Base-by-base conservation (phyloP, 129 eudicot genomes). In the Arctium minus region DNA sequence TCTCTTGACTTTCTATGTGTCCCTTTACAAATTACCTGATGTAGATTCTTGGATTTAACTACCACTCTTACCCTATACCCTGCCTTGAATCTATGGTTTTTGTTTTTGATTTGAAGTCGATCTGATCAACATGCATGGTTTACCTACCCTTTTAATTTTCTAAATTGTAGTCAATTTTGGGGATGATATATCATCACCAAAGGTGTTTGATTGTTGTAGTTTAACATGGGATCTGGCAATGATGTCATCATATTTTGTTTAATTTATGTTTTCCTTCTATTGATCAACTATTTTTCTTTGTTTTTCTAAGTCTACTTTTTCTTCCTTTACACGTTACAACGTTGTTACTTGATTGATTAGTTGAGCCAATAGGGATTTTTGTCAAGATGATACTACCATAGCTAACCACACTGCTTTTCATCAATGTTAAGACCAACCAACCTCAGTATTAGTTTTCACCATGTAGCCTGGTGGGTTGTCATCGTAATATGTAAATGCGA, bases 341-440 rank as follows among this genome's bases (percentile, higher is more conserved):
- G 76, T 48, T 70, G 70, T 35, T 72, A 33, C 22, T 72, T 72
- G 78, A 22, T 80, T 40, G 68, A 44, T 80, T 70, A 70, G 82
- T 83, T 83, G 86, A 70, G 78, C 78, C 13, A 39, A 69, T 10
- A 50, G 22, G 72, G 81, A 74, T 62, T 73, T 22, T 73, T 40
- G 81, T 35, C 39, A 2, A 71, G 18, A 36, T 53, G 29, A 73
- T 70, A 46, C 44, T 80, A 32, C 50, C 60, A 36, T 77, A 64
- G 81, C 85, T 82, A 75, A 65, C 64, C 44, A 56, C 9, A 17
- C 78, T 80, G 71, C 31, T 80, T 74, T 80, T 70, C 77, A 50
- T 80, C 42, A 56, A 4, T 64, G 56, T 78, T 18, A 60, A 60
- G 2, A 56, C 68, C 68, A 60, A 60, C 0, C 68, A 44, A 44